A percentile compares a stretch with the other conserved stretches of the same genome.
Evolutionary conservation across 176 grass and related monocot genomes (phyloP).

Genomic region (Phyllostachys edulis): DNA sequence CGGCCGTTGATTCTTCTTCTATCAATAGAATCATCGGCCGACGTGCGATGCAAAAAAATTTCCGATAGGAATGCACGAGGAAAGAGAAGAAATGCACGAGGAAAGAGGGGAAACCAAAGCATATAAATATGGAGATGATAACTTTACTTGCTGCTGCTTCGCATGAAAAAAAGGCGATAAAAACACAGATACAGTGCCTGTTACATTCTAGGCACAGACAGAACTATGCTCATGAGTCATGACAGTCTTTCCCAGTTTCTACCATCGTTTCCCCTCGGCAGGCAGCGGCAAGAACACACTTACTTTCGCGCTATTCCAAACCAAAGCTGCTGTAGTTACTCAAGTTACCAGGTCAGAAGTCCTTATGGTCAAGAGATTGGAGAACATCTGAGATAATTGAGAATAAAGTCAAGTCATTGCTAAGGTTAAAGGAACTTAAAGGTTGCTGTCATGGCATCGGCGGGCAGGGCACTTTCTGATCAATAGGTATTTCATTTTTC

Average conservation of each 20-base stretch:
- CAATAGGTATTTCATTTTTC: neutral
- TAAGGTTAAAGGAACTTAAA: constrained; percentile 15
- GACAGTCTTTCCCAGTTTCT: neutral
- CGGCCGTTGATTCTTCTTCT: too few relatives aligned
- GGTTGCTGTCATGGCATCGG: constrained; percentile 31
- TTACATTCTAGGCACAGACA: neutral
- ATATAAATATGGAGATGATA: neutral
- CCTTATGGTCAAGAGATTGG: neutral
- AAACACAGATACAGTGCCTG: neutral
- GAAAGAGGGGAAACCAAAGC: neutral
- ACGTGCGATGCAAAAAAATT: too few relatives aligned
- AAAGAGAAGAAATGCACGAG: too few relatives aligned
- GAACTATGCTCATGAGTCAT: neutral
- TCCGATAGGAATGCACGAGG: too few relatives aligned
- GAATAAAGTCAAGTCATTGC: constrained; percentile 30
- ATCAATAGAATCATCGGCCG: too few relatives aligned
- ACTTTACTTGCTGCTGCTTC: neutral
- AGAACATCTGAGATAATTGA: neutral
- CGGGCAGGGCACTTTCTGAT: neutral
- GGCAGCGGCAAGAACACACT: neutral
- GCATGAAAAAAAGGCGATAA: neutral
- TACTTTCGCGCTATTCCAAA: neutral
- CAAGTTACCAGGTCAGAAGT: neutral
- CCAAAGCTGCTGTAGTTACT: neutral
- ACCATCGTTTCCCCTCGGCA: neutral